Base-by-base conservation (phyloP, 2,329 filamentous ascomycete species). In the Diplodia mutila region DNA sequence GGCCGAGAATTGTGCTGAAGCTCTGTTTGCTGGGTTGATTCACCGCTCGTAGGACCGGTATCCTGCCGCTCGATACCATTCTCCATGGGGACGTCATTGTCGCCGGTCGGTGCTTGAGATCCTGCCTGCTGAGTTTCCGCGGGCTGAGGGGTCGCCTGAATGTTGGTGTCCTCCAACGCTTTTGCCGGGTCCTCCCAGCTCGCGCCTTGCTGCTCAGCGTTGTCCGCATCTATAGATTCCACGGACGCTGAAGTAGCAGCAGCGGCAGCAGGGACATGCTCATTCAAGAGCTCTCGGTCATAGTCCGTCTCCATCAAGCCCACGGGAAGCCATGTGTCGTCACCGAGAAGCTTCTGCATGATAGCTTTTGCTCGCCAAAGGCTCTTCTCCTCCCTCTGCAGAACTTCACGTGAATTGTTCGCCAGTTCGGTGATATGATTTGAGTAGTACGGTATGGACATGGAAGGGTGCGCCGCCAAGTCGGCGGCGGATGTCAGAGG, bases 401-500 rank as follows among this genome's bases (percentile, higher is more conserved):
- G 87, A 72, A 92, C 89, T 67, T 86, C 84, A 71, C 87, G 86
- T 66, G 88, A 89, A 78, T 94, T 89, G 53, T 84, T 83, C 21
- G 90, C 87, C 66, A 96, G 85, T 70, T 91, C 87, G 61, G 87
- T 89, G 21, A 95, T 84, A 12, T 90, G 91, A 71, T 87, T 89
- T 61, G 90, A 92, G 16, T 85, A 89, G 76, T 93, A 95, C 0
- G 92, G 89, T 71, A 88, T 85, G 69, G 90, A 92, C 49, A 94
- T 82, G 27, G 90, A 90, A 63, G 91, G 90, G 75, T 95, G 92
- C 67, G 85, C 85, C 16, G 91, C 86, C 18, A 96, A 83, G 69
- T 94, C 91, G 77, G 90, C 90, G 61, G 91, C 87, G 39, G 90
- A 84, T 21, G 90, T 92, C 66, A 95, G 82, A 14, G 92, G 92